A percentile compares a stretch with the other conserved stretches of the same genome.
Conservation (phyloP, 2,329 filamentous ascomycete genomes). For the Neofusicoccum cordaticola region DNA sequence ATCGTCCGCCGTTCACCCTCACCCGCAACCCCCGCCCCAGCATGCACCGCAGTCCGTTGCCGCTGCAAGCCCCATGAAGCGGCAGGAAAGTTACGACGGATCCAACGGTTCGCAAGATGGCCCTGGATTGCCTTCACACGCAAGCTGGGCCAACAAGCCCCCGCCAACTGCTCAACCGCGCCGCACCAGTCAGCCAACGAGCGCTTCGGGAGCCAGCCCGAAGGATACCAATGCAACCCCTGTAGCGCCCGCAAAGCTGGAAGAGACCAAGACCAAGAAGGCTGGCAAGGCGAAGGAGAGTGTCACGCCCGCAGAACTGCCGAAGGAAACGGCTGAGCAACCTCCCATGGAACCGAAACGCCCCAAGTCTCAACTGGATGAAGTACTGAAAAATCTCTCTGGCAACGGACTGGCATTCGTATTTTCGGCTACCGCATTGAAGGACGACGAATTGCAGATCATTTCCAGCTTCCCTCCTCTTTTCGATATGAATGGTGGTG, state of each 20-base stretch:
- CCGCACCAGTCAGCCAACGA: conserved; percentile 76
- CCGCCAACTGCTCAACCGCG: conserved; percentile 63
- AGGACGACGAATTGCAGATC: conserved; percentile 49
- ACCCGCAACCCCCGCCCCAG: conserved; percentile 44
- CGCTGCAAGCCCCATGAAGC: conserved; percentile 61
- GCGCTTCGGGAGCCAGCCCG: conserved; percentile 77
- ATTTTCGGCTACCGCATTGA: conserved; percentile 47
- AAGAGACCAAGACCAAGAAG: conserved; percentile 26
- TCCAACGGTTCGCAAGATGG: conserved; percentile 66
- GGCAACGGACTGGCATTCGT: conserved; percentile 51
- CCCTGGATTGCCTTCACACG: conserved; percentile 87
- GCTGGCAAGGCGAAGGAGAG: conserved; percentile 29
- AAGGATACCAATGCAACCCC: conserved; percentile 54
- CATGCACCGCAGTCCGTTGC: conserved; percentile 51
- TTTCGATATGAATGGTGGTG: conserved; percentile 78
- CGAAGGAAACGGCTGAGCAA: conserved; percentile 21
- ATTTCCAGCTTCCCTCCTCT: conserved; percentile 67
- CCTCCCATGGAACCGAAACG: conserved; percentile 3
- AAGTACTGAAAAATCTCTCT: conserved; percentile 40
- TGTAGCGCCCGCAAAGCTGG: conserved; percentile 27
- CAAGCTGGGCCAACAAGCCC: conserved; percentile 81
- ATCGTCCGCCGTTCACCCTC: conserved; percentile 48
- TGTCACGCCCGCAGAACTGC: conserved; percentile 20
- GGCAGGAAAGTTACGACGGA: conserved; percentile 75
- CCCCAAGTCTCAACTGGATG: conserved; percentile 27